Evolutionary conservation across 2,329 filamentous ascomycete genomes (phyloP), one percentile per base, ranked within the genome.

Genomic region (Pseudocercospora fijiensis): DNA sequence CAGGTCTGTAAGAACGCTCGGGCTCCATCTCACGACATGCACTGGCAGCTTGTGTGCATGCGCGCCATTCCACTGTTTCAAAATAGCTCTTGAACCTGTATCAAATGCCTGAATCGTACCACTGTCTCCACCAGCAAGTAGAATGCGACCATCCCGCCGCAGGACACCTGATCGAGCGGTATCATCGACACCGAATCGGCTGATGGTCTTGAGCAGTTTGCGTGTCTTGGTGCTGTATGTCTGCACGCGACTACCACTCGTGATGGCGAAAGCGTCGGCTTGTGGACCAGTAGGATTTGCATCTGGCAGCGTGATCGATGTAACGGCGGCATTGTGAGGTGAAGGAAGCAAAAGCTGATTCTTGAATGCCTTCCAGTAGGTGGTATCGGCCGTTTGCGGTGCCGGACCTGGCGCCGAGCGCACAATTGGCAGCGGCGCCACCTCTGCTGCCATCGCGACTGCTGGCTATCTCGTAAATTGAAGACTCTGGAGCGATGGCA

Each of bases 61-160:
- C 49, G 73, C 72, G 33, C 72, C 71, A 68, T 89, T 88, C 94
- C 95, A 99, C 58, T 94, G 97, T 82, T 95, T 94, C 72, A 99
- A 81, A 69, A 99, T 96, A 3, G 92, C 92, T 67, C 95, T 86
- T 62, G 92, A 94, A 75, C 85, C 88, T 58, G 96, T 87, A 74
- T 99, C 95, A 75, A 98, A 99, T 11, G 97, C 92, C 78, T 99
- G 96, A 70, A 99, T 91, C 66, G 89, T 88, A 62, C 96, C 96
- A 45, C 87, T 90, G 75, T 97, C 94, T 71, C 97, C 94, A 72
- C 94, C 94, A 30, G 94, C 92, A 37, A 96, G 89, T 71, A 99
- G 80, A 62, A 99, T 90, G 66, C 92, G 86, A 45, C 93, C 94
- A 80, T 99, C 95, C 61, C 88, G 85, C 64, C 95, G 87, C 67